Conservation (phyloP, 2,329 filamentous ascomycete genomes). For the Beauveria scarabaeidicola region DNA sequence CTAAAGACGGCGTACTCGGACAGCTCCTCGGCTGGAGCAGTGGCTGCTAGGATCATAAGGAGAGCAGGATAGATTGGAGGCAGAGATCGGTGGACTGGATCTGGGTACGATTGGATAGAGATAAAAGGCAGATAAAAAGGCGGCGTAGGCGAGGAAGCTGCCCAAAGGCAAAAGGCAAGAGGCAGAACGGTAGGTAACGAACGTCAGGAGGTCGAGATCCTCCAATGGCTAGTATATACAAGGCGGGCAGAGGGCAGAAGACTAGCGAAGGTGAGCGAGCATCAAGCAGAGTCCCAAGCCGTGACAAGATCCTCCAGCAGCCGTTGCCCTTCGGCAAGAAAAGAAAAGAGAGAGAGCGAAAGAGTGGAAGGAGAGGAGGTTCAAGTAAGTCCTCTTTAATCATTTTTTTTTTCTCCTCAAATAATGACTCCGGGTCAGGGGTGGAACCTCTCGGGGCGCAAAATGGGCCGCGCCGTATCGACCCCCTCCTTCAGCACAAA, state of each 20-base stretch:
- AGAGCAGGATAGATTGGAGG: constrained; percentile 18
- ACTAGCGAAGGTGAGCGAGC: constrained; percentile 28
- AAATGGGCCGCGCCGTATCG: constrained; percentile 12
- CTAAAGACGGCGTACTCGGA: constrained; percentile 5
- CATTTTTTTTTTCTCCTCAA: constrained; percentile 15
- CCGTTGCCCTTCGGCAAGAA: constrained; percentile 8
- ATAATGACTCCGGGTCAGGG: constrained; percentile 16
- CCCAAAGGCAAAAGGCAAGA: constrained; percentile 14
- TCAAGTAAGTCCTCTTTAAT: constrained; percentile 13
- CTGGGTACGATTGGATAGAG: neutral
- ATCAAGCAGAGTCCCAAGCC: constrained; percentile 20
- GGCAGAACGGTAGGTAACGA: constrained; percentile 9
- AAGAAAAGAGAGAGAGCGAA: neutral
- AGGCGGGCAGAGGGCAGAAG: constrained; percentile 28
- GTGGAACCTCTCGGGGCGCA: constrained; percentile 17
- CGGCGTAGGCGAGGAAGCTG: constrained; percentile 10
- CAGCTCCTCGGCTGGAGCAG: constrained; percentile 15
- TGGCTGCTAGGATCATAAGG: constrained; percentile 20
- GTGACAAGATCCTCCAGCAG: constrained; percentile 17
- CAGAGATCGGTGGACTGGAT: neutral
- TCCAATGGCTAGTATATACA: constrained; percentile 15
- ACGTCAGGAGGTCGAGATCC: constrained; percentile 13
- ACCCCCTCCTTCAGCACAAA: constrained; percentile 2
- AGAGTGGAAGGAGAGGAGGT: constrained; percentile 11
- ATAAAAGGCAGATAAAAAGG: neutral